A percentile compares a stretch with the other conserved stretches of the same genome.
phyloP scores from a whole-genome alignment of 805 yeast genomes.

The Ogataea pignaliae region DNA sequence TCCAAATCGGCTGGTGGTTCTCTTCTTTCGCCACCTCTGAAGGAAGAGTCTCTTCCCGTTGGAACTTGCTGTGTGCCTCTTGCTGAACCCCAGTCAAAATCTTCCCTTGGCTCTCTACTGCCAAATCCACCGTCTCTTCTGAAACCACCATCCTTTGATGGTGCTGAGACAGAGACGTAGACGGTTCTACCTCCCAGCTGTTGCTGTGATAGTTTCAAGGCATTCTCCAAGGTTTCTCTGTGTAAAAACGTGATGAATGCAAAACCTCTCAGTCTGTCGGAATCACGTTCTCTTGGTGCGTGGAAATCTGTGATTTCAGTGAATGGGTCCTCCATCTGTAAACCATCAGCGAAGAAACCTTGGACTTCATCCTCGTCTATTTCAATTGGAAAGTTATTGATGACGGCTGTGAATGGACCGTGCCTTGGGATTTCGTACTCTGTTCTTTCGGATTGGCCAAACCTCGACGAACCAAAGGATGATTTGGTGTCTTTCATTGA shows the following conservation, averaged over 20 bases:
- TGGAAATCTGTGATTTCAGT: slow-evolving; percentile 57
- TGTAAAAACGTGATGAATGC: slow-evolving; percentile 49
- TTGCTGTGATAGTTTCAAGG: slow-evolving; percentile 40
- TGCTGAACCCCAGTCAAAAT: slow-evolving; percentile 56
- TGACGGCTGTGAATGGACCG: slow-evolving; percentile 90
- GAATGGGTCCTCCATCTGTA: slow-evolving; percentile 43
- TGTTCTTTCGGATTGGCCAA: slow-evolving; percentile 42
- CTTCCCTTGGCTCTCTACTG: slow-evolving; percentile 25
- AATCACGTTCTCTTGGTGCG: slow-evolving; percentile 65
- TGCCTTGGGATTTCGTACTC: slow-evolving; percentile 85
- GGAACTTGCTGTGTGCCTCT: slow-evolving; percentile 26
- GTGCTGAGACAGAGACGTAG: slow-evolving; percentile 56
- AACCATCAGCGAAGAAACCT: slow-evolving; percentile 55
- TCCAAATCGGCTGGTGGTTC: slow-evolving; percentile 42
- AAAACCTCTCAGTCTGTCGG: slow-evolving; percentile 58
- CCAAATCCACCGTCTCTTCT: slow-evolving; percentile 22
- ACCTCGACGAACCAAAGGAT: slow-evolving; percentile 18
- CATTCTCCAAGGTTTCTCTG: slow-evolving; percentile 45
- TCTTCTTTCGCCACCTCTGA: slow-evolving; percentile 28
- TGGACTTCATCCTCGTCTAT: slow-evolving; percentile 58
- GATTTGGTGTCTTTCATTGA: slow-evolving; percentile 8
- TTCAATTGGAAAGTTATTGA: slow-evolving; percentile 82
- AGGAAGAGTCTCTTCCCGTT: slow-evolving; percentile 24
- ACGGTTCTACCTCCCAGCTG: slow-evolving; percentile 46
- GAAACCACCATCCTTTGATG: slow-evolving; percentile 41